Base-by-base conservation (phyloP, 129 eudicot species). In the Saposhnikovia divaricata region DNA sequence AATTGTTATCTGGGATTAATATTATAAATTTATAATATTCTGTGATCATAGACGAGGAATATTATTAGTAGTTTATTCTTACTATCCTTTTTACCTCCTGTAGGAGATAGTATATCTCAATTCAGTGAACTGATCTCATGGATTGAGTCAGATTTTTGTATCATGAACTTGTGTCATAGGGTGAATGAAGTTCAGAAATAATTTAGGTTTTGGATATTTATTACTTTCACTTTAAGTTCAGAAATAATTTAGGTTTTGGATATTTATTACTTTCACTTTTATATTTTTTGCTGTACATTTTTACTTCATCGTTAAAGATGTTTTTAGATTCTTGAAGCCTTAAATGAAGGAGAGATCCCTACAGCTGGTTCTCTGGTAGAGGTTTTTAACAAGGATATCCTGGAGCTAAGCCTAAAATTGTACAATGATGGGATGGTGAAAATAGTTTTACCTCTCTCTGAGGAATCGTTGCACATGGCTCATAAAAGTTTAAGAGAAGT, bases 291-390 rank as follows among this genome's bases (percentile, higher is more conserved):
- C 46, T 68, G 48, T 43, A n/a, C 48, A 74, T 86, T 73, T 37
- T 81, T 39, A 77, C n/a, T 80, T 51, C 3, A n/a, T 18, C 40
- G 25, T 38, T 34, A n/a, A 45, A 31, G 23, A 37, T 75, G n/a
- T 37, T 1, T 80, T 77, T 83, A 95, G 99, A 95, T 95, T 72
- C 89, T 95, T 83, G 97, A 90, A 76, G 99, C 99, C 75, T 80
- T 95, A 82, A 95, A 95, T 80, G 90, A 95, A 80, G 99, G 99
- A 79, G 99, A 95, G 86, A 95, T 95, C 79, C 99, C 99, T 43
- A 84, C 99, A 63, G 92, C 99, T 31, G 99, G 99, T 55, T 95
- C 97, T 69, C 95, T 95, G 66, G 99, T 95, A 83, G 99, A 95
- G 88, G 87, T 95, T 81, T 95, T 95, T 79, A 95, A 95, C 83